These are phyloP conservation scores for Rhodomyrtus tomentosa DNA, from an alignment of 345 rosid species.

Conservation along the genomic window DNA sequence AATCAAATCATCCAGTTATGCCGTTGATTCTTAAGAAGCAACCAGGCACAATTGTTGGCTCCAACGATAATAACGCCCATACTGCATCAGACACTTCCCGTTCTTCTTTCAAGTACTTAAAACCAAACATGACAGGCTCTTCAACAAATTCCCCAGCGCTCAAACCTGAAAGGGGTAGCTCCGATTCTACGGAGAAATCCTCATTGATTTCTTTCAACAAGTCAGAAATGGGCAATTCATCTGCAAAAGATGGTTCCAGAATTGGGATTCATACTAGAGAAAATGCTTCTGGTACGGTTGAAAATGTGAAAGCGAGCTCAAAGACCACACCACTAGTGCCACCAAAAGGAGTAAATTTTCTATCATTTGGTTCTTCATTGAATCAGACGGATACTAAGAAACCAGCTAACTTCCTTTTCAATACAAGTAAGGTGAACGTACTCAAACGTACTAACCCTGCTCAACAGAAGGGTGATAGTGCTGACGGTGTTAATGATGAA, in stretches of 20 bases:
- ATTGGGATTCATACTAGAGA: neutral
- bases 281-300: neutral
- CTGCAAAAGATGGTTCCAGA: neutral
- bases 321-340: conserved; percentile 8
- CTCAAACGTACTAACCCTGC: conserved; percentile 7
- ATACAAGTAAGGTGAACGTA: conserved; percentile 4
- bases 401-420: conserved; percentile 7
- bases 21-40: conserved; percentile 15
- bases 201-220: neutral
- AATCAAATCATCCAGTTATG: conserved; percentile 8
- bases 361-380: conserved; percentile 16
- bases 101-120: conserved; percentile 1
- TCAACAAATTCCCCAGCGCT: neutral
- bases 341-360: conserved; percentile 36
- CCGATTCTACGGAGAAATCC: conserved; percentile 1
- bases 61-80: neutral
- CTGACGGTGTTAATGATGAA: neutral
- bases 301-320: conserved; percentile 1
- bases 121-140: neutral
- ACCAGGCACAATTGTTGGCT: conserved; percentile 1
- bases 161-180: conserved; percentile 1
- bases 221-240: neutral
- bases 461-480: neutral
- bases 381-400: conserved; percentile 3
- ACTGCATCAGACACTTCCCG: neutral